These are phyloP conservation scores for Schizopora paradoxa DNA, from an alignment of 1,284 basidiomycete genomes.

Conservation along the genomic window DNA sequence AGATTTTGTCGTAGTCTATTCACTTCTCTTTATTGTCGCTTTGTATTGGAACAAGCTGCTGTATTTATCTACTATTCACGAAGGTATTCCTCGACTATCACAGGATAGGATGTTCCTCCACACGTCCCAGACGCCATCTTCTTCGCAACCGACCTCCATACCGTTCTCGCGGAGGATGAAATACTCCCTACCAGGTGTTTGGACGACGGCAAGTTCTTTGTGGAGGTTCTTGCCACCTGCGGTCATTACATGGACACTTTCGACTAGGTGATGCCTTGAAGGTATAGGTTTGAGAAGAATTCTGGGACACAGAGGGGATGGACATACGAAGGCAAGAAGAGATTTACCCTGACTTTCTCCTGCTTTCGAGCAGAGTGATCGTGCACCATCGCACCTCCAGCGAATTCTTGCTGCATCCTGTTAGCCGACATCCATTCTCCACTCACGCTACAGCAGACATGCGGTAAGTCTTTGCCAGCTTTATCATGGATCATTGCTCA, in stretches of 20 bases:
- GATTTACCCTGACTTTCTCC: slow-evolving; percentile 33
- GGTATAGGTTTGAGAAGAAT: background rate
- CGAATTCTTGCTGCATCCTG: slow-evolving; percentile 62
- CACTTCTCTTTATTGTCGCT: background rate
- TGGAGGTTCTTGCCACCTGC: slow-evolving; percentile 42
- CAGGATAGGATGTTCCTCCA: slow-evolving; percentile 63
- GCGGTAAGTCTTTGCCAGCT: background rate
- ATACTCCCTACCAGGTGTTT: slow-evolving; percentile 62
- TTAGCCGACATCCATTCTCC: slow-evolving; percentile 58
- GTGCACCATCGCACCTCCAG: slow-evolving; percentile 35
- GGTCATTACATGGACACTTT: slow-evolving; percentile 60
- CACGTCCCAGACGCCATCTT: slow-evolving; percentile 55
- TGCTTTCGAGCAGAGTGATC: slow-evolving; percentile 18
- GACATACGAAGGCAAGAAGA: slow-evolving; percentile 60
- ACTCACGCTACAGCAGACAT: slow-evolving; percentile 45
- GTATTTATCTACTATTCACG: slow-evolving; percentile 1
- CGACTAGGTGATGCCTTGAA: slow-evolving; percentile 65
- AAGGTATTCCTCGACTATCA: slow-evolving; percentile 25
- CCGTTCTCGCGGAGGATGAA: slow-evolving; percentile 66
- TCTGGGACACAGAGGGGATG: background rate
- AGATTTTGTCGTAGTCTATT: background rate
- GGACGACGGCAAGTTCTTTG: slow-evolving; percentile 55
- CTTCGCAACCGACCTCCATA: slow-evolving; percentile 70
- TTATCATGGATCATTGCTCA: too few relatives aligned
- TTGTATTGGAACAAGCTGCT: background rate